Evolutionary conservation across 768 basidiomycete species (phyloP).

Genomic region (Cystobasidium onofrii): DNA sequence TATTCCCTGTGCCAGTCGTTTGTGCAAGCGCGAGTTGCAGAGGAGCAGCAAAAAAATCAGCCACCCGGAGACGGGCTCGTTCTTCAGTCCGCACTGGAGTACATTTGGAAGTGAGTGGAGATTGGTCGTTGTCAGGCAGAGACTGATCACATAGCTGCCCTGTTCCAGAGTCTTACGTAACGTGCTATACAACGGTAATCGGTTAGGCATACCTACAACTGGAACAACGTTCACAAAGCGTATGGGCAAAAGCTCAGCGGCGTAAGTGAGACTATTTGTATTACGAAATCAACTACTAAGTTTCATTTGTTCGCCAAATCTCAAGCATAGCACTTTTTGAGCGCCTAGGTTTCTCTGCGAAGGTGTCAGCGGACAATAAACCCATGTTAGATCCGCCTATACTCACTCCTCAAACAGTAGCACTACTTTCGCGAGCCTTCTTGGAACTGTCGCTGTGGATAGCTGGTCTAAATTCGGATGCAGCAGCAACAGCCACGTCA

Average conservation of each 20-base stretch:
- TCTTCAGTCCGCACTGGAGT: slow-evolving; percentile 2
- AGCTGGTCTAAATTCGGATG: not conserved
- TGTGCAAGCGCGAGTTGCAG: not conserved
- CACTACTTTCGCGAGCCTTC: slow-evolving; percentile 9
- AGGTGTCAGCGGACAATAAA: not conserved
- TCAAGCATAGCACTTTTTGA: not conserved
- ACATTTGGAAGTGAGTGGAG: slow-evolving; percentile 24
- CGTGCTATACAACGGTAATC: not conserved
- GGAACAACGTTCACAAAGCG: slow-evolving; percentile 17
- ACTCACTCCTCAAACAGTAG: not conserved
- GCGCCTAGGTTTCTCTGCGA: not conserved
- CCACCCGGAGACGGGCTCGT: not conserved
- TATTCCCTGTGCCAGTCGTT: not conserved
- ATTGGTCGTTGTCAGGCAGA: too few relatives aligned
- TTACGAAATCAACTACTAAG: not conserved
- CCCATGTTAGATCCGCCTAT: not conserved
- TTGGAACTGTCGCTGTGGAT: slow-evolving; percentile 22
- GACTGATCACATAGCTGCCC: not conserved
- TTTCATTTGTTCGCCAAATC: not conserved
- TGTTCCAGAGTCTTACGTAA: not conserved
- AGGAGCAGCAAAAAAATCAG: not conserved
- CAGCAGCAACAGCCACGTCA: not conserved
- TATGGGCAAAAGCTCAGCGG: not conserved
- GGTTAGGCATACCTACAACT: not conserved
- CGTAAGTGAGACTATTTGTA: not conserved